A percentile compares a stretch with the other conserved stretches of the same genome.
Evolutionary conservation across 768 basidiomycete genomes (phyloP).

Genomic region (Serendipita sp.): DNA sequence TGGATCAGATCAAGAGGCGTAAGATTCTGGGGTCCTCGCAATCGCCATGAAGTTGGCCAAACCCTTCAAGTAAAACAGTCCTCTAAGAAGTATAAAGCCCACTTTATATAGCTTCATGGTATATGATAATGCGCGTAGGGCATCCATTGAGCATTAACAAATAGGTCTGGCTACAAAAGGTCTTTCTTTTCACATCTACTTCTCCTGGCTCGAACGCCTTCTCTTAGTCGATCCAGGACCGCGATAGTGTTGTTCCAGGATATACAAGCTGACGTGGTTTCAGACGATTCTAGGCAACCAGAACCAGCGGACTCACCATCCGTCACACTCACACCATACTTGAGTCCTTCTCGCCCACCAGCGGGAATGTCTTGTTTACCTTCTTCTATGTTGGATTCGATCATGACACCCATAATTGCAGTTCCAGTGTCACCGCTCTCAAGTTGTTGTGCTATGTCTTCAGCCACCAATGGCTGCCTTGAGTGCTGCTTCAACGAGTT

Average conservation of each 20-base stretch:
- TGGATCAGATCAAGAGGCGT: too few species aligned
- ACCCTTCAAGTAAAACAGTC: too few species aligned
- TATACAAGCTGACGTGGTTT: slow-evolving; percentile 40
- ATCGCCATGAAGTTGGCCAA: too few species aligned
- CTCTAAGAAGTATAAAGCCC: too few species aligned
- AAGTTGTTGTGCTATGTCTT: slow-evolving; percentile 67
- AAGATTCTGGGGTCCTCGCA: too few species aligned
- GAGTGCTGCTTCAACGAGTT: slow-evolving; percentile 86
- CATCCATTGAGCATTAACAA: too few species aligned
- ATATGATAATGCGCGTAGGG: too few species aligned
- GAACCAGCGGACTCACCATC: slow-evolving; percentile 27
- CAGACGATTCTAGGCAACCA: slow-evolving; percentile 13
- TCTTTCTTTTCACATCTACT: neutral
- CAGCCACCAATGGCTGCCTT: slow-evolving; percentile 76
- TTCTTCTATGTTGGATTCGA: slow-evolving; percentile 80
- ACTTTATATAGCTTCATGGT: too few species aligned
- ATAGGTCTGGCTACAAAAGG: too few species aligned
- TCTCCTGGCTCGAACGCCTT: slow-evolving; percentile 64
- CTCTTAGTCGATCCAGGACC: slow-evolving; percentile 67
- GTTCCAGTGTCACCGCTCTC: slow-evolving; percentile 51
- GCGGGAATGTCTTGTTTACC: slow-evolving; percentile 63
- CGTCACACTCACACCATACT: slow-evolving; percentile 75
- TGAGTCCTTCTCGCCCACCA: slow-evolving; percentile 51
- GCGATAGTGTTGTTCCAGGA: slow-evolving; percentile 80
- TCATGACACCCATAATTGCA: slow-evolving; percentile 84